Conservation (phyloP, 495 filamentous ascomycete genomes). For the Sphaerosporella brunnea region DNA sequence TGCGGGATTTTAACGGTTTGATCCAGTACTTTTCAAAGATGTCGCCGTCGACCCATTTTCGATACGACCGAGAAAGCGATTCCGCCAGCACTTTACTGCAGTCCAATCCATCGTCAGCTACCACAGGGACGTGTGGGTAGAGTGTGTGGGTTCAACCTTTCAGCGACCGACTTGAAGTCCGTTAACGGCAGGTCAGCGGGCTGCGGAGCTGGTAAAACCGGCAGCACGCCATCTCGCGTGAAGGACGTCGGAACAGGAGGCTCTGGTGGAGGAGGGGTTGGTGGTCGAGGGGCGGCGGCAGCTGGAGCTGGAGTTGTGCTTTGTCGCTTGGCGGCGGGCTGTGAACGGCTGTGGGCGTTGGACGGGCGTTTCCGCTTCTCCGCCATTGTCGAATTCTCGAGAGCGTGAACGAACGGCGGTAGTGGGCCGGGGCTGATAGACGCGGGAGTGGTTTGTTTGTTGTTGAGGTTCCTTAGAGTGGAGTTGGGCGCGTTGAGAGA, state of each 20-base stretch:
- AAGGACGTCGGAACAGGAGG: constrained; percentile 22
- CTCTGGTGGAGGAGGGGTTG: constrained; percentile 6
- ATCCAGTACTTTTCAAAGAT: constrained; percentile 89
- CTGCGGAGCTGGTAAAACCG: constrained; percentile 54
- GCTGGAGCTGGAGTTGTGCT: constrained; percentile 18
- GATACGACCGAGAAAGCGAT: constrained; percentile 66
- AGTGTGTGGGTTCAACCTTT: constrained; percentile 42
- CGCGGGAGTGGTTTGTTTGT: no score
- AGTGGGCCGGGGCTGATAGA: no score
- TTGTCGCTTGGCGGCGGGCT: constrained; percentile 17
- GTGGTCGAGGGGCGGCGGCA: no score
- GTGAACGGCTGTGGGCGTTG: constrained; percentile 10
- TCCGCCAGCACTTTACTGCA: constrained; percentile 64
- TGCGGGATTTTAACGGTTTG: constrained; percentile 62
- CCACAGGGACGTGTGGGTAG: background rate
- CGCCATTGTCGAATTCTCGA: no score
- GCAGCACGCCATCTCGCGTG: constrained; percentile 36
- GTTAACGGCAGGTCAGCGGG: constrained; percentile 40
- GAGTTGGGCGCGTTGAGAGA: no score
- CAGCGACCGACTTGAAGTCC: constrained; percentile 66
- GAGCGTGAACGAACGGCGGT: no score
- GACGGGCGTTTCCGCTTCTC: constrained; percentile 25
- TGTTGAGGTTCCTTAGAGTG: no score
- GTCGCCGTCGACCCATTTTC: constrained; percentile 68
- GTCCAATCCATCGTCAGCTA: constrained; percentile 4